A percentile compares a stretch with the other conserved stretches of the same genome.
These are phyloP conservation scores for Vigna trinervia DNA, from an alignment of 306 rosid genomes.

Conservation along the genomic window DNA sequence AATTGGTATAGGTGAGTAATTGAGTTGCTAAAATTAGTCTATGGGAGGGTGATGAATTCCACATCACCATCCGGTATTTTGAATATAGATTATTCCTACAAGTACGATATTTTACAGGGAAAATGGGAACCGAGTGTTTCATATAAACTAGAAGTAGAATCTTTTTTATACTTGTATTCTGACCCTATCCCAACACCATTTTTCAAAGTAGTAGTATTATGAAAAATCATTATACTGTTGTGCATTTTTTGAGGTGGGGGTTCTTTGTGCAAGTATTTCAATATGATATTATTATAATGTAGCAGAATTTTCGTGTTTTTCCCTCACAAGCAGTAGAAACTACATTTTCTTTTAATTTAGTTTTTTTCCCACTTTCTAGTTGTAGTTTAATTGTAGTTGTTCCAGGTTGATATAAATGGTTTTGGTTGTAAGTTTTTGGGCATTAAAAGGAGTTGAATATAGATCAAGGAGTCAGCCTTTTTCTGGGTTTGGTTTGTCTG, in stretches of 20 bases:
- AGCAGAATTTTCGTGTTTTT: constrained; percentile 71
- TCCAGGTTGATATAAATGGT: constrained; percentile 13
- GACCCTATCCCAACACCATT: not conserved
- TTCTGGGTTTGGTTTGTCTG: constrained; percentile 32
- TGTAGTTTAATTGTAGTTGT: constrained; percentile 14
- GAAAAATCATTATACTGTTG: not conserved
- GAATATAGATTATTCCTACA: constrained; percentile 26
- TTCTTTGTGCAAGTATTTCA: constrained; percentile 31
- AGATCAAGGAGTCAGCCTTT: constrained; percentile 24
- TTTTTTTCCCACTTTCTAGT: constrained; percentile 1
- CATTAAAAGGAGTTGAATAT: constrained; percentile 23
- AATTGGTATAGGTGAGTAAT: constrained; percentile 17
- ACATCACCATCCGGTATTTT: constrained; percentile 21
- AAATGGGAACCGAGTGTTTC: not conserved
- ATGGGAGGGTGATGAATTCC: not conserved
- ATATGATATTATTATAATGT: not conserved
- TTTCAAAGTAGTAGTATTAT: not conserved
- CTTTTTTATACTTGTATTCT: no score
- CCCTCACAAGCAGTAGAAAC: constrained; percentile 77
- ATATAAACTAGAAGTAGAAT: no score
- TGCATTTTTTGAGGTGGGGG: constrained; percentile 19
- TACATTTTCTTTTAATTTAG: constrained; percentile 25
- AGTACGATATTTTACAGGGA: constrained; percentile 18
- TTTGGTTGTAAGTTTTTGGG: constrained; percentile 9
- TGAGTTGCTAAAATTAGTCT: constrained; percentile 27